These are phyloP conservation scores for Amanita exitialis DNA, from an alignment of 768 basidiomycete species.

Conservation along the genomic window DNA sequence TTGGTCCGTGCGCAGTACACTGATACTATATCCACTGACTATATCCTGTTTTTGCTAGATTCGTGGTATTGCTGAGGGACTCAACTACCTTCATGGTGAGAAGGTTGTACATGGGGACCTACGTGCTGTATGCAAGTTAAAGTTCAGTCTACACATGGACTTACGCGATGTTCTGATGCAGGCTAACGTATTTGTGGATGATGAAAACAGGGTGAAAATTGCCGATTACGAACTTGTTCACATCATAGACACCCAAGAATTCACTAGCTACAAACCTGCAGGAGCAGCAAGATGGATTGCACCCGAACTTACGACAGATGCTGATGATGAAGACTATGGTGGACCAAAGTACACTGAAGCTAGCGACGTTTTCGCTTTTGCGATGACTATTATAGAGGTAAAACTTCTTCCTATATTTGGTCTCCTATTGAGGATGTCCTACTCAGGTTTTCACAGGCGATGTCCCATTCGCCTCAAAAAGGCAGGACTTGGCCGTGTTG, in stretches of 20 bases:
- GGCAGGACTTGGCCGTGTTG: not conserved
- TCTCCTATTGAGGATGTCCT: not conserved
- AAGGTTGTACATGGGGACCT: slow-evolving; percentile 19
- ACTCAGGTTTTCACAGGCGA: not conserved
- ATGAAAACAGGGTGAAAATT: slow-evolving; percentile 13
- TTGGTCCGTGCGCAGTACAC: not conserved
- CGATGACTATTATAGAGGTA: slow-evolving; percentile 20
- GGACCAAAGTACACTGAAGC: slow-evolving; percentile 6
- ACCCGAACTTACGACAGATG: slow-evolving; percentile 19
- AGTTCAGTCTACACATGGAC: not conserved
- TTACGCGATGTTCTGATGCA: not conserved
- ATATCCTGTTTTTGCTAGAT: not conserved
- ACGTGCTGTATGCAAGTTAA: slow-evolving; percentile 10
- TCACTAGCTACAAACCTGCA: slow-evolving; percentile 15
- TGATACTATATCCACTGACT: not conserved
- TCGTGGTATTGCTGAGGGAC: slow-evolving; percentile 9
- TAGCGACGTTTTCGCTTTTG: slow-evolving; percentile 19
- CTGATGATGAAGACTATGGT: slow-evolving; percentile 2
- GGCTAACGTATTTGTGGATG: slow-evolving; percentile 20
- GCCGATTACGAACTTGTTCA: slow-evolving; percentile 19
- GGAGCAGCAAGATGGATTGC: slow-evolving; percentile 21
- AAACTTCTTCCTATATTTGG: not conserved
- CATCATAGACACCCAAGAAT: slow-evolving; percentile 13
- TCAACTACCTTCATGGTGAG: slow-evolving; percentile 15
- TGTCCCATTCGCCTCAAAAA: not conserved